Base-by-base conservation (phyloP, 169 alveolate species). In the Besnoitia besnoiti region DNA sequence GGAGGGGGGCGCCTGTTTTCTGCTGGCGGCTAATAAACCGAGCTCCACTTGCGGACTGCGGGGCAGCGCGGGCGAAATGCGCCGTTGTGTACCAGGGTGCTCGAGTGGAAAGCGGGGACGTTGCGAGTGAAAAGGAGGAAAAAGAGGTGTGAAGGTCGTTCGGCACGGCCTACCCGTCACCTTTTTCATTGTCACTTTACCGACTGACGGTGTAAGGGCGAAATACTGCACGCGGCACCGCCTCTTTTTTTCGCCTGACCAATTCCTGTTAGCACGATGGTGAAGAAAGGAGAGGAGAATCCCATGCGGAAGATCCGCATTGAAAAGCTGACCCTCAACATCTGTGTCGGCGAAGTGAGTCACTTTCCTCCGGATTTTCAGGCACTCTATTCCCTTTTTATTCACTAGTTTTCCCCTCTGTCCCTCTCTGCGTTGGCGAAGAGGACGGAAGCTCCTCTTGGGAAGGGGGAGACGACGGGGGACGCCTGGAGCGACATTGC, bases 271-370 rank as follows among this genome's bases (percentile, higher is more conserved):
- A 89, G 51, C 85, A 91, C 51, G 59, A 91, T 91, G 94, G 94
- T 85, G 92, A 79, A 92, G 91, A 62, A 62, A 44, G 67, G 84
- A 76, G 92, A 89, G 47, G 95, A 92, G 91, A 99, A 99, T 96
- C 99, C 99, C 92, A 99, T 99, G 99, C 98, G 99, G 96, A 98
- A 98, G 93, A 99, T 99, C 97, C 99, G 98, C 94, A 98, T 99
- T 90, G 99, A 97, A 92, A 99, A 99, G 96, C 98, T 99, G 91
- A 99, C 98, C 92, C 98, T 99, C 93, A 99, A 99, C 97, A 98
- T 99, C 95, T 98, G 99, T 91, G 99, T 99, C 49, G 99, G 99
- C 67, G 99, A 99, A 97, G 98, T 97, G 92, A 77, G 97, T n/a
- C n/a, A n/a, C n/a, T n/a, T n/a, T n/a, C 35, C 16, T 80, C 44